Base-by-base conservation (phyloP, 2,329 filamentous ascomycete species). In the Knufia petricola region DNA sequence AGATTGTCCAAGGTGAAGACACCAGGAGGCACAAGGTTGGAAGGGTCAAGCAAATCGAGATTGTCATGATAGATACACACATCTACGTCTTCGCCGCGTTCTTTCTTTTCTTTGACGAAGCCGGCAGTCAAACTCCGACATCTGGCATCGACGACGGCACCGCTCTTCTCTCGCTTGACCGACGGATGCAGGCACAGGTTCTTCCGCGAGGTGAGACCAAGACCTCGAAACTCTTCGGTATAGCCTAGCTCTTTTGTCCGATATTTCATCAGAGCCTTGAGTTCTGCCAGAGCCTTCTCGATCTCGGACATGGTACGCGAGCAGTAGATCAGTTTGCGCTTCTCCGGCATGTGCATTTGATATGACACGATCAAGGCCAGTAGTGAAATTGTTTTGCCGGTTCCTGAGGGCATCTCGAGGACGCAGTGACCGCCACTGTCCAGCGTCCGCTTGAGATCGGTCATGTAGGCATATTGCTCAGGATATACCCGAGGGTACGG, bases 271-370 rank as follows among this genome's bases (percentile, higher is more conserved):
- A 98, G 69, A 20, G 82, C 82, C 64, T 92, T 88, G 59, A 98
- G 66, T 67, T 98, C 92, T 8, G 87, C 86, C 46, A 98, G 69
- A 0, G 94, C 92, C 69, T 98, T 98, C 65, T 98, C 92, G 61
- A 98, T 98, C 70, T 98, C 92, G 31, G 92, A 98, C 89, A 98
- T 98, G 49, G 92, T 98, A 71, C 92, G 88, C 55, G 92, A 98
- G 73, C 92, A 98, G 69, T 98, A 98, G 49, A 98, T 95, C 45
- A 98, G 80, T 68, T 98, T 98, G 49, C 94, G 78, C 60, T 92
- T 87, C 63, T 95, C 87, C 2, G 89, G 87, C 61, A 90, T 89
- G 64, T 89, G 83, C 64, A 92, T 86, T 67, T 98, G 94, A 61
- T 98, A 98, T 36, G 92, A 90, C 50, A 98, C 82, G 61, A 98